Conservation (phyloP, 108 stramenopile species). For the Fistulifera solaris region DNA sequence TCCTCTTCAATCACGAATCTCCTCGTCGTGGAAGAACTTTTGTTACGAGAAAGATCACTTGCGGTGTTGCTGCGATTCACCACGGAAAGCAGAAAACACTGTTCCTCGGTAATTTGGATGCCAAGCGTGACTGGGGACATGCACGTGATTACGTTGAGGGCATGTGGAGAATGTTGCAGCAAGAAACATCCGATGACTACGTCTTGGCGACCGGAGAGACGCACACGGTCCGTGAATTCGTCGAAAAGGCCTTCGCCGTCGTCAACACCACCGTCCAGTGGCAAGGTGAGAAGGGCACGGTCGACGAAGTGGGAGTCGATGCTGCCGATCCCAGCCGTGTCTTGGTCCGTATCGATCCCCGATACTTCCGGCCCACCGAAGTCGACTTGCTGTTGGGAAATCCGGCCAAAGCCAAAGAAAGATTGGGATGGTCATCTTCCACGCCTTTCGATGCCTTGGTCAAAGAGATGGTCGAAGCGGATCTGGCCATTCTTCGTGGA, state of each 20-base stretch:
- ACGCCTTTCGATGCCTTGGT: constrained; percentile 82
- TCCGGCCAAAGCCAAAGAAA: constrained; percentile 89
- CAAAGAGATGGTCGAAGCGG: constrained; percentile 92
- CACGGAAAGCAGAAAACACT: constrained; percentile 79
- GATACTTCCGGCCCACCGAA: constrained; percentile 99
- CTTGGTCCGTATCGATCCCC: constrained; percentile 89
- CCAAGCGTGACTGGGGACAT: constrained; percentile 99
- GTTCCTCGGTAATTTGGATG: constrained; percentile 95
- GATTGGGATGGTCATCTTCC: constrained; percentile 85
- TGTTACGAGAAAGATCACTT: constrained; percentile 97
- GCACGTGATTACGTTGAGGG: constrained; percentile 98
- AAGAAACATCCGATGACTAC: constrained; percentile 92
- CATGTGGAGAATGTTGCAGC: constrained; percentile 99
- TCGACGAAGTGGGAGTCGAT: constrained; percentile 93
- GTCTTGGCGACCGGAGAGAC: constrained; percentile 97
- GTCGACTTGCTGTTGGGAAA: constrained; percentile 96
- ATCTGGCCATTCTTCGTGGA: constrained; percentile 34
- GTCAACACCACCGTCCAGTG: constrained; percentile 84
- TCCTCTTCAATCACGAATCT: constrained; percentile 98
- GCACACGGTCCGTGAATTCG: constrained; percentile 95
- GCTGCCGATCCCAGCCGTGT: constrained; percentile 69
- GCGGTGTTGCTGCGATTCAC: constrained; percentile 85
- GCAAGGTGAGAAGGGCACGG: constrained; percentile 84
- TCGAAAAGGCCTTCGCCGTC: constrained; percentile 85
- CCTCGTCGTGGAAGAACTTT: constrained; percentile 98